phyloP scores from a whole-genome alignment of 2,329 filamentous ascomycete species.

The Pestalotiopsis sp. region DNA sequence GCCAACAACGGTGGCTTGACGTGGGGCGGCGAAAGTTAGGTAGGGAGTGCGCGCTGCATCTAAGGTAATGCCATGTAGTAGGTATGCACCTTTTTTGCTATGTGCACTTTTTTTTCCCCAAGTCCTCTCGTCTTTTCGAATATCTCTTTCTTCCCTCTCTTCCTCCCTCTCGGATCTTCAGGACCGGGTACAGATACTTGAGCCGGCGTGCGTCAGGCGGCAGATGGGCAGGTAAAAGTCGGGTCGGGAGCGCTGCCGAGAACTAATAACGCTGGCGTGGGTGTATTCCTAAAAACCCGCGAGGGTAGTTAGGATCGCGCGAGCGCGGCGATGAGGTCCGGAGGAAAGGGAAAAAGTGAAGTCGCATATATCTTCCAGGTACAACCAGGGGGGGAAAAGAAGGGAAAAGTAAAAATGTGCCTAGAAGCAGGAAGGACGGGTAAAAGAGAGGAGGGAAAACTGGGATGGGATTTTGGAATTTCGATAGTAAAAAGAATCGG shows the following conservation, averaged over 20 bases:
- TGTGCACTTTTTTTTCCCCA: background rate
- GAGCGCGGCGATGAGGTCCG: background rate
- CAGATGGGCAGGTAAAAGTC: background rate
- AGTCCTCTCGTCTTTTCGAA: background rate
- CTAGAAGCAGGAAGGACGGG: background rate
- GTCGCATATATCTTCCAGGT: constrained; percentile 6
- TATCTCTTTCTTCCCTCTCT: no score
- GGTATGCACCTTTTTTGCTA: background rate
- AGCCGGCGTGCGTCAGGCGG: no score
- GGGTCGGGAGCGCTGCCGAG: background rate
- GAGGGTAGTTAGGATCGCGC: background rate
- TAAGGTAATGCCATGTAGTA: constrained; percentile 1
- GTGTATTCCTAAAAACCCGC: background rate
- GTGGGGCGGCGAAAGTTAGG: constrained; percentile 7
- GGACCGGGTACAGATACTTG: no score
- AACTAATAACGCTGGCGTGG: background rate
- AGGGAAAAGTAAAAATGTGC: background rate
- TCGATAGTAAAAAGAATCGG: constrained; percentile 13
- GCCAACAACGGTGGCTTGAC: background rate
- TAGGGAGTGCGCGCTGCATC: background rate
- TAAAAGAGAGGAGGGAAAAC: constrained; percentile 1
- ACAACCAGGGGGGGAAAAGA: background rate
- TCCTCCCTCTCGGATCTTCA: no score
- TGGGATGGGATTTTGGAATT: constrained; percentile 14
- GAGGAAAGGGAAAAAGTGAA: background rate